Evolutionary conservation across 306 rosid species (phyloP).

Genomic region (Prunus armeniaca): DNA sequence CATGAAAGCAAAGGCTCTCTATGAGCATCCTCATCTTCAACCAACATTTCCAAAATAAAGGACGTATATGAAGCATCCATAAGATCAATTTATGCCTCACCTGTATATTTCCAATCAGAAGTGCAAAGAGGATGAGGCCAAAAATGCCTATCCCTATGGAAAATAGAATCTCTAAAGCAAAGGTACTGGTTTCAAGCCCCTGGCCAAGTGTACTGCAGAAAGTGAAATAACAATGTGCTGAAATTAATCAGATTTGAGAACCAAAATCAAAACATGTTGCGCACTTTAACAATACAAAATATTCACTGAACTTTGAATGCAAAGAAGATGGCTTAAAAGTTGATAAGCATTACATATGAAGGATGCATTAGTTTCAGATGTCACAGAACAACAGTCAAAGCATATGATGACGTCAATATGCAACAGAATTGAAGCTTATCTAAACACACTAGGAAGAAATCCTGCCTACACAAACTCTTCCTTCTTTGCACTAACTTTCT

Average conservation of each 20-base stretch:
- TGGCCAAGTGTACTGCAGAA: constrained; percentile 86
- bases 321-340: not conserved
- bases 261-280: not conserved
- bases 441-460: no score
- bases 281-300: no score
- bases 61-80: not conserved
- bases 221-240: constrained; percentile 22
- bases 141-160: constrained; percentile 67
- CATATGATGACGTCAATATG: no score
- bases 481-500: no score
- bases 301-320: not conserved
- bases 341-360: not conserved
- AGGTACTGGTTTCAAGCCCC: constrained; percentile 84
- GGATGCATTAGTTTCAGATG: not conserved
- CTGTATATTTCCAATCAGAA: constrained; percentile 94
- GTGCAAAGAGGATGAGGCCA: constrained; percentile 80
- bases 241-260: not conserved
- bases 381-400: no score
- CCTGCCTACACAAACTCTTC: no score
- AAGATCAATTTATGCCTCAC: constrained; percentile 25
- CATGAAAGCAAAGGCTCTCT: not conserved
- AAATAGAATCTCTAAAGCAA: constrained; percentile 67
- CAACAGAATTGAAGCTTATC: no score
- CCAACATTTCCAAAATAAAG: not conserved
- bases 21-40: not conserved